Base-by-base conservation (phyloP, 495 filamentous ascomycete genomes). In the Parathielavia hyrcaniae region DNA sequence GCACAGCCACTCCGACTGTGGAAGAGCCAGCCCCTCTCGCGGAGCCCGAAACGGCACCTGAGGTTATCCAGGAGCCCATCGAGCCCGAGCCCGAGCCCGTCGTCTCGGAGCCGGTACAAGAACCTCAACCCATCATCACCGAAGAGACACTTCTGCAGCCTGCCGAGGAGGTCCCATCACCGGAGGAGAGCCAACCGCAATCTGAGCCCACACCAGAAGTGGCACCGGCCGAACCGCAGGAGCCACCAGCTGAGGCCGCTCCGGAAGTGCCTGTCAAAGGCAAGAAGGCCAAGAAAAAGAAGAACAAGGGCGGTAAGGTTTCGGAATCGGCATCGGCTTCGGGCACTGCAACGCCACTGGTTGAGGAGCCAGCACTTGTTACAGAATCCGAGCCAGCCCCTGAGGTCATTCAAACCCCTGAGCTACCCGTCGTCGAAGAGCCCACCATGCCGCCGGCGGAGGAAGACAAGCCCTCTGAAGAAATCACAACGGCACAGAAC, bases 271-370 rank as follows among this genome's bases (percentile, higher is more conserved):
- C 50, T 2, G 39, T n/a, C 26, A 45, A 53, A 26, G 19, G 17
- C 34, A 51, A 51, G 38, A 48, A 34, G 16, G 23, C 2, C 32
- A 67, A 60, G 61, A 69, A 54, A 38, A n/a, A 23, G 22, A 56
- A 57, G 45, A 55, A 48, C 16, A 68, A 67, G 58, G 26, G 26
- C 26, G 26, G 26, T 6, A 30, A 30, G 26, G 26, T 30, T 30
- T 2, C 26, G 6, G 6, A 30, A 30, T 30, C 26, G 2, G 26
- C 2, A 30, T 30, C 26, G 26, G 26, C 26, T 30, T 30, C 26
- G 26, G 26, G 26, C 26, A 30, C 26, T 30, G 26, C 26, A 30
- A 30, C 26, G 26, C 6, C 26, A 30, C 26, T 30, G 26, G 26
- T 30, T 2, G 26, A 30, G 6, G 26, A 30, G 26, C 26, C 26